phyloP scores from a whole-genome alignment of 2,329 filamentous ascomycete species.

The Kalmusia sp. region DNA sequence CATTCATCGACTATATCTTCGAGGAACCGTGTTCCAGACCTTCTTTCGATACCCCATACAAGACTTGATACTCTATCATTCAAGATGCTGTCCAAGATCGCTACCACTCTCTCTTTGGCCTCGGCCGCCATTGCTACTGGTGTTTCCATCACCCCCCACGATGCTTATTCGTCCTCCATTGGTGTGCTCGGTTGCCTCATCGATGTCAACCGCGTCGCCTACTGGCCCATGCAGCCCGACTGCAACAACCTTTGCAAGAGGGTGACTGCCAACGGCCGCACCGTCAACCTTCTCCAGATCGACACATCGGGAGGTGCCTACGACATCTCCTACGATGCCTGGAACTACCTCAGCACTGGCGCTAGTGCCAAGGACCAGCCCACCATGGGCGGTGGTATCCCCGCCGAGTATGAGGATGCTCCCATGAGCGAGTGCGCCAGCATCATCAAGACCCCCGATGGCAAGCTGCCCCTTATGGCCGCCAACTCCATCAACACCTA shows the following conservation, averaged over 20 bases:
- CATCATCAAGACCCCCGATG: slow-evolving; percentile 50
- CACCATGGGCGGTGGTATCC: slow-evolving; percentile 57
- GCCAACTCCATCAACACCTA: slow-evolving; percentile 23
- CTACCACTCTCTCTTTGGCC: slow-evolving; percentile 11
- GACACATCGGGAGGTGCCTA: slow-evolving; percentile 64
- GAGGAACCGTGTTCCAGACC: slow-evolving; percentile 11
- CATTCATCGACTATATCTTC: background rate
- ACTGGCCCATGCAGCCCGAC: slow-evolving; percentile 63
- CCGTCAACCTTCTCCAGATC: slow-evolving; percentile 65
- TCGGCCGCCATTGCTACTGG: slow-evolving; percentile 7
- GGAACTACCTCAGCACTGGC: slow-evolving; percentile 65
- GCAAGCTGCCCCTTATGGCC: slow-evolving; percentile 22
- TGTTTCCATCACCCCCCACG: slow-evolving; percentile 17
- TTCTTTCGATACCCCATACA: slow-evolving; percentile 9
- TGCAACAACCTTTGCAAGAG: slow-evolving; percentile 67
- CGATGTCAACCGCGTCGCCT: slow-evolving; percentile 66
- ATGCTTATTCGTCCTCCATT: slow-evolving; percentile 53
- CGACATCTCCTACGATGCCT: slow-evolving; percentile 69
- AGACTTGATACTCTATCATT: slow-evolving; percentile 12
- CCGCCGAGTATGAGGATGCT: slow-evolving; percentile 60
- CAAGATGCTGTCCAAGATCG: slow-evolving; percentile 19
- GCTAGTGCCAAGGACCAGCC: slow-evolving; percentile 56
- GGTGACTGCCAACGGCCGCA: slow-evolving; percentile 58
- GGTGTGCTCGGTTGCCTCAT: slow-evolving; percentile 68
- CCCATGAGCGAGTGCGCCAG: slow-evolving; percentile 57